Percentiles rank a stretch among this genome's conserved stretches.
phyloP scores from a whole-genome alignment of 202 grass and related monocot species.

The Carex arenaria region DNA sequence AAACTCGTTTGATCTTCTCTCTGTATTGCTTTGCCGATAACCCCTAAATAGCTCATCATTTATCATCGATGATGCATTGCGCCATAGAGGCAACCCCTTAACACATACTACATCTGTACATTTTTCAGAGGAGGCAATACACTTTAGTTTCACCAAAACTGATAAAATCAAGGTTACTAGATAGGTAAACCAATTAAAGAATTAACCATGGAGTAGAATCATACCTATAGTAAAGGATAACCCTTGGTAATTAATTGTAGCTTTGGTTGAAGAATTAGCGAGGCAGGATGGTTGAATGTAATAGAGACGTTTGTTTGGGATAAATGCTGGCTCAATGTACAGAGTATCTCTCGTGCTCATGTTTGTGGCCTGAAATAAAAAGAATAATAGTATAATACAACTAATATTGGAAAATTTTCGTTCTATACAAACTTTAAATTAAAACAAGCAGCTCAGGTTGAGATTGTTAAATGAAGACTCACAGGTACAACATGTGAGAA shows the following conservation, averaged over 20 bases:
- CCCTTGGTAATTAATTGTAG: conserved; percentile 29
- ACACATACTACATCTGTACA: conserved; percentile 67
- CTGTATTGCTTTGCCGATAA: conserved; percentile 48
- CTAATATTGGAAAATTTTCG: neutral
- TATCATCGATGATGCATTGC: conserved; percentile 49
- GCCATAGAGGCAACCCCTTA: conserved; percentile 68
- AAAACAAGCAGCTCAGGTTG: neutral
- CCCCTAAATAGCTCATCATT: conserved; percentile 83
- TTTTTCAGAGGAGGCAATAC: conserved; percentile 21
- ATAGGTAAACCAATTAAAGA: neutral
- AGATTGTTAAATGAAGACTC: conserved; percentile 26
- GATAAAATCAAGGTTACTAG: neutral
- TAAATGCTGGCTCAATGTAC: conserved; percentile 63
- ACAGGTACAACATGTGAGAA: conserved; percentile 51
- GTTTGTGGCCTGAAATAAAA: conserved; percentile 49
- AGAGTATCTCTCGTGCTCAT: conserved; percentile 36
- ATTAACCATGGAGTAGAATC: neutral
- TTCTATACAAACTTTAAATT: neutral
- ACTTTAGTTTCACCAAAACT: neutral
- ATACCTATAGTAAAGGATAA: conserved; percentile 44
- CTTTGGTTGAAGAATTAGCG: conserved; percentile 26
- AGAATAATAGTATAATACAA: neutral
- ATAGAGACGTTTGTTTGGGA: conserved; percentile 47
- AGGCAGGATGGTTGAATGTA: conserved; percentile 49
- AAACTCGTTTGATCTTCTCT: conserved; percentile 63